Conservation (phyloP, 805 yeast genomes). For the Candida hungchunana region DNA sequence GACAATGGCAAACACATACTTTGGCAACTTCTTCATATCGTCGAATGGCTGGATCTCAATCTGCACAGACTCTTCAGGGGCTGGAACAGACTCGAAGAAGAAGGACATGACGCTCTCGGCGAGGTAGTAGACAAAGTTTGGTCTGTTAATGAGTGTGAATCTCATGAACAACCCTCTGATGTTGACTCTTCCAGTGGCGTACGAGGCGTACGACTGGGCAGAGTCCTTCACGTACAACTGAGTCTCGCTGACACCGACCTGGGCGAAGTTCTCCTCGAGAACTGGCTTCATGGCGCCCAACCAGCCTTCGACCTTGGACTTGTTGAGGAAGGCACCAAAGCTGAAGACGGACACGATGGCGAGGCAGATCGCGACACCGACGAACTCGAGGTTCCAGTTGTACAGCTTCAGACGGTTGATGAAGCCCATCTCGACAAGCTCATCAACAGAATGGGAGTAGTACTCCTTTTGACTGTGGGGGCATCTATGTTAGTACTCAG, state of each 20-base stretch:
- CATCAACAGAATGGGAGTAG: constrained; percentile 36
- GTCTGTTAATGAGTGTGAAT: constrained; percentile 71
- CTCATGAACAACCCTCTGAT: constrained; percentile 58
- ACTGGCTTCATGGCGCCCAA: constrained; percentile 46
- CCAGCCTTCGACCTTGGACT: constrained; percentile 47
- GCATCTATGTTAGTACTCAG: background rate
- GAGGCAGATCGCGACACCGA: constrained; percentile 48
- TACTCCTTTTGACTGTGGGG: constrained; percentile 23
- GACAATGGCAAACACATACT: constrained; percentile 79
- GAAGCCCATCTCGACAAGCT: constrained; percentile 55
- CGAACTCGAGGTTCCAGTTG: constrained; percentile 74
- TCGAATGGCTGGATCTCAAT: constrained; percentile 54
- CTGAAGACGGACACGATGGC: constrained; percentile 47
- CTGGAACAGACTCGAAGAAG: constrained; percentile 50
- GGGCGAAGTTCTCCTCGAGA: constrained; percentile 66
- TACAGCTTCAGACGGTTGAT: constrained; percentile 52
- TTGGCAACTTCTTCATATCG: constrained; percentile 32
- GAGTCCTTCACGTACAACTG: constrained; percentile 56
- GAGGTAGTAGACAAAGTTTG: constrained; percentile 64
- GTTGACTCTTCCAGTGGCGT: constrained; percentile 86
- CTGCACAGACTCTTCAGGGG: constrained; percentile 56
- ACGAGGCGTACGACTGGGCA: constrained; percentile 53
- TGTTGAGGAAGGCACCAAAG: constrained; percentile 59
- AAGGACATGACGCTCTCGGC: constrained; percentile 59
- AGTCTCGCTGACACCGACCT: constrained; percentile 57